Base-by-base conservation (phyloP, 441 rosid genomes). In the Macaranga tanarius region DNA sequence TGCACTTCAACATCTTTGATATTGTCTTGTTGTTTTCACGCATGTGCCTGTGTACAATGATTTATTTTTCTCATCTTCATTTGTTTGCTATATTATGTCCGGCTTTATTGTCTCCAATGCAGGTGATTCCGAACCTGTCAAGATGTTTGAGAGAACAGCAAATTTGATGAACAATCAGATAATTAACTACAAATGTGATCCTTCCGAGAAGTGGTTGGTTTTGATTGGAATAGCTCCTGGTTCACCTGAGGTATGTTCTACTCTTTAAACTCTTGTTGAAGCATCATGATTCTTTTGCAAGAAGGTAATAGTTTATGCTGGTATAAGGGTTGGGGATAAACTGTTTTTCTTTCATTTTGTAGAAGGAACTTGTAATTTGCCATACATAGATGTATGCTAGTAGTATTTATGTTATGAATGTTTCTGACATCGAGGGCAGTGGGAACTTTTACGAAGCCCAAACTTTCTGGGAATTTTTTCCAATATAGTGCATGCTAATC, bases 171-270 rank as follows among this genome's bases (percentile, higher is more conserved):
- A 86, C 89, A 96, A 94, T 86, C 99, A 96, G 83, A 96, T 96
- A 71, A 96, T 96, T 58, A 96, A 94, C 86, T 96, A 94, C 68
- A 84, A 84, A 79, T 94, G 98, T 81, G 98, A 96, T 73, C 94
- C 98, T 72, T 81, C 92, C n/a, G 99, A 94, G 84, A 96, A 92
- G 79, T 96, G 99, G 99, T 73, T 96, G 84, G 98, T 96, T 74
- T 85, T 96, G 86, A 84, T 96, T 83, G 99, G 99, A 78, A 96
- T 94, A 75, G 98, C 99, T 70, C 99, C 97, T 71, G 99, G 99
- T 67, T 84, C 98, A 73, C 88, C 98, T 5, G 99, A 96, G 99
- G 99, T 96, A 88, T 45, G 72, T 63, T 42, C 7, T 81, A 47
- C n/a, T 42, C 1, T 65, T 8, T 12, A 17, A 31, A 12, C 48